These are phyloP conservation scores for Calycina herbarum DNA, from an alignment of 2,329 filamentous ascomycete genomes.

Conservation along the genomic window DNA sequence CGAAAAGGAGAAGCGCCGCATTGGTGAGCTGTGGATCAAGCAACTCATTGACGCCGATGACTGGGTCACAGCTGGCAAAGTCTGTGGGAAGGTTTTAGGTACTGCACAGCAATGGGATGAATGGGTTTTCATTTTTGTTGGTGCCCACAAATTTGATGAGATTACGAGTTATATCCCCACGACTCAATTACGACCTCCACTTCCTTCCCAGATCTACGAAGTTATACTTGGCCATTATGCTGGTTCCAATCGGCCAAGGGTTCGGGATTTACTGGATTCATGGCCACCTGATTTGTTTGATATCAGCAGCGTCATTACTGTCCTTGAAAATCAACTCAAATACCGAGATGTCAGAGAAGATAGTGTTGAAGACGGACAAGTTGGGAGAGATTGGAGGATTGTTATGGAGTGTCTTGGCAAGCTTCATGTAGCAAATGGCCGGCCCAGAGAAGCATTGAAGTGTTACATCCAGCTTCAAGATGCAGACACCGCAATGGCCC, in stretches of 20 bases:
- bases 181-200: constrained; percentile 71
- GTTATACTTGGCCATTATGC: constrained; percentile 88
- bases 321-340: constrained; percentile 79
- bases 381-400: constrained; percentile 81
- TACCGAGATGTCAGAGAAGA: constrained; percentile 74
- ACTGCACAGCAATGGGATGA: constrained; percentile 87
- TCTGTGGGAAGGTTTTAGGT: constrained; percentile 80
- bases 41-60: constrained; percentile 74
- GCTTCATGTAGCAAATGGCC: constrained; percentile 78
- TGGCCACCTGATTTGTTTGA: constrained; percentile 89
- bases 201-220: constrained; percentile 84
- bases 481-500: constrained; percentile 80
- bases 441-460: constrained; percentile 78
- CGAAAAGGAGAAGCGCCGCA: constrained; percentile 83
- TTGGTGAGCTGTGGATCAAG: constrained; percentile 92
- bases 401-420: constrained; percentile 85
- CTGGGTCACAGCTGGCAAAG: constrained; percentile 75
- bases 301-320: constrained; percentile 70
- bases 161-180: constrained; percentile 83
- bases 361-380: constrained; percentile 70
- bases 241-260: constrained; percentile 69
- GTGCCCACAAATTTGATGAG: constrained; percentile 82
- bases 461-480: constrained; percentile 92
- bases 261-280: constrained; percentile 75
- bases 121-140: constrained; percentile 91